Evolutionary conservation across 2,329 filamentous ascomycete genomes (phyloP).

Genomic region (Pseudocercospora ulei): DNA sequence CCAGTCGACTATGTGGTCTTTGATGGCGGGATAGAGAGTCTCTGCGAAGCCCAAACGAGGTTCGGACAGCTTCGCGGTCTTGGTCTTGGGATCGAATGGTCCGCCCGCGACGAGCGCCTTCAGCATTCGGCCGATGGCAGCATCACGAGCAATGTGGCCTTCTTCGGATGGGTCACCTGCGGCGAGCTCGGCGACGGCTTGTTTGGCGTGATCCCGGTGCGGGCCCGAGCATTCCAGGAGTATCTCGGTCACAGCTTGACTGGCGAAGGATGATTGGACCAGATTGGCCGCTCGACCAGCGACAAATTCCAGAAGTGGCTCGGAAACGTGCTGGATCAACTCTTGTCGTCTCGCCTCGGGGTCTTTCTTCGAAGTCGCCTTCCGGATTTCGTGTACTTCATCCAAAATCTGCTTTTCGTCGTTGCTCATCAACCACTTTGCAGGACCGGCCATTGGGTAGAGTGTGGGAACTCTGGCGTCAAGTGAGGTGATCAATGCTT

Average conservation of each 20-base stretch:
- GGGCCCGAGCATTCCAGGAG: conserved; percentile 64
- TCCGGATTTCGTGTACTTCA: conserved; percentile 69
- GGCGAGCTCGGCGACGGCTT: conserved; percentile 50
- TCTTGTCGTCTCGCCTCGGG: conserved; percentile 64
- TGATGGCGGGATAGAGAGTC: conserved; percentile 71
- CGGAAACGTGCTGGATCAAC: conserved; percentile 62
- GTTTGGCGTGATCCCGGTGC: conserved; percentile 46
- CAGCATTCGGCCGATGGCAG: conserved; percentile 68
- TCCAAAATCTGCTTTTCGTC: conserved; percentile 57
- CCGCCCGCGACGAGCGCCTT: conserved; percentile 87
- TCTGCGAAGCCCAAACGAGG: conserved; percentile 72
- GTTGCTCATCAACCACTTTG: conserved; percentile 54
- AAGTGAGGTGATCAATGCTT: conserved; percentile 59
- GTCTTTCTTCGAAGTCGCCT: conserved; percentile 87
- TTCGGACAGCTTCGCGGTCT: conserved; percentile 59
- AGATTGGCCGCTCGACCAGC: conserved; percentile 58
- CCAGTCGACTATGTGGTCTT: conserved; percentile 67
- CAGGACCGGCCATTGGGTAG: conserved; percentile 62
- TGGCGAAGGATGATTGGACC: conserved; percentile 67
- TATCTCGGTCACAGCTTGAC: conserved; percentile 74
- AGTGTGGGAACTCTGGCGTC: conserved; percentile 59
- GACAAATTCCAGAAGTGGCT: conserved; percentile 65
- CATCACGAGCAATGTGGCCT: conserved; percentile 52
- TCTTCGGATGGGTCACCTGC: conserved; percentile 37
- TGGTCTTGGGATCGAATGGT: conserved; percentile 65